Percentiles rank a stretch among this genome's conserved stretches.
phyloP scores from a whole-genome alignment of 768 basidiomycete genomes.

The Kwoniella dejecticola region DNA sequence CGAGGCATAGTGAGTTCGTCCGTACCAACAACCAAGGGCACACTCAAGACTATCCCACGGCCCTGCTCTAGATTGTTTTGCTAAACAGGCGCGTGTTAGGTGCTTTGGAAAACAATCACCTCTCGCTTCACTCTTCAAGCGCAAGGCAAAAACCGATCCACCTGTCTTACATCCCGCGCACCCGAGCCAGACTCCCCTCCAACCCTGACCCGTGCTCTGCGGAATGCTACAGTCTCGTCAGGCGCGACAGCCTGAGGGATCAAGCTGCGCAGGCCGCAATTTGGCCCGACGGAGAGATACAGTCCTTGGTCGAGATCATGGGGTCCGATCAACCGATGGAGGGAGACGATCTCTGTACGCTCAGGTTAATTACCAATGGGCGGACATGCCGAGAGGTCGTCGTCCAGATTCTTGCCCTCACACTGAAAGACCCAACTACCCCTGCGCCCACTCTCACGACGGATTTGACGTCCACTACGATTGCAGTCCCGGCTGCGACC shows the following conservation, averaged over 20 bases:
- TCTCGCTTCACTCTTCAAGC: background rate
- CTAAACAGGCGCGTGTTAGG: background rate
- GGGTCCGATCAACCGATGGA: background rate
- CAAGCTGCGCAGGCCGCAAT: background rate
- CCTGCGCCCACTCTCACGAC: background rate
- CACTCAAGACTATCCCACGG: too few relatives aligned
- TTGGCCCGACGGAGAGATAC: background rate
- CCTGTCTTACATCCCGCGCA: background rate
- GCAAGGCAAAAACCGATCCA: background rate
- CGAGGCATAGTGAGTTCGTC: slow-evolving; percentile 14
- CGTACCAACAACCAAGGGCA: too few relatives aligned
- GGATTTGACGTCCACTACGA: too few relatives aligned
- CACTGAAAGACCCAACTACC: background rate
- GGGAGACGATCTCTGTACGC: background rate
- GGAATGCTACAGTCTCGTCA: background rate
- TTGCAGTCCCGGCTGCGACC: background rate
- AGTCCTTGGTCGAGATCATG: background rate
- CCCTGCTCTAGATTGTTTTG: background rate
- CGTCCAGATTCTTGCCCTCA: background rate
- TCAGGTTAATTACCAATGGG: background rate
- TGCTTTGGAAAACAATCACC: background rate
- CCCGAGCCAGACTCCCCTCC: background rate
- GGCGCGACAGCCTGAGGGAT: background rate
- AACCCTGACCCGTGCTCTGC: background rate
- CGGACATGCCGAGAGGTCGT: background rate